Percentiles rank a stretch among this genome's conserved stretches.
These are phyloP conservation scores for Domatiomyces catenatus DNA, from an alignment of 2,329 filamentous ascomycete species.

Conservation along the genomic window DNA sequence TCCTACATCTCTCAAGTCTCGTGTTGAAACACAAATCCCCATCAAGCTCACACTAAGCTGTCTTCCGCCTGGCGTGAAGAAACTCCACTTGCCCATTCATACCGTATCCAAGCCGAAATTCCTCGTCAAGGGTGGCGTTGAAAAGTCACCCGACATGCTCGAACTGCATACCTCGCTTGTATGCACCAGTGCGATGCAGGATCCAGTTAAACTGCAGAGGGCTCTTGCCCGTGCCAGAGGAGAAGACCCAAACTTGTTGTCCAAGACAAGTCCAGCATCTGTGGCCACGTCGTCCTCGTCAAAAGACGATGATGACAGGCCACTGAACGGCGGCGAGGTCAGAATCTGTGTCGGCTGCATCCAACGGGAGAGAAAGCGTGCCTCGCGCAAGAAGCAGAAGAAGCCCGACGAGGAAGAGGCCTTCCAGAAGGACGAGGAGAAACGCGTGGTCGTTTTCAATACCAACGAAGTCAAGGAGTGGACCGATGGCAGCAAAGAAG, in stretches of 20 bases:
- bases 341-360: constrained; percentile 88
- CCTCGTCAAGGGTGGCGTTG: constrained; percentile 54
- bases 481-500: constrained; percentile 45
- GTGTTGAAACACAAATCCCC: constrained; percentile 91
- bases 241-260: constrained; percentile 24
- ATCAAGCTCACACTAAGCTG: constrained; percentile 66
- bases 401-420: constrained; percentile 83
- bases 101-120: constrained; percentile 92
- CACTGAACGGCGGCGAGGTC: constrained; percentile 82
- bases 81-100: constrained; percentile 71
- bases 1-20: constrained; percentile 62
- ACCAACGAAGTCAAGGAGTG: constrained; percentile 76
- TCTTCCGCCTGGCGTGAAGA: constrained; percentile 59
- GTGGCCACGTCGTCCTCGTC: constrained; percentile 31
- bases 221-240: constrained; percentile 47
- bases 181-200: constrained; percentile 81
- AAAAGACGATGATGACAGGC: constrained; percentile 52
- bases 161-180: constrained; percentile 71
- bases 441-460: constrained; percentile 80
- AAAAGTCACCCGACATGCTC: constrained; percentile 55
- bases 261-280: constrained; percentile 24
- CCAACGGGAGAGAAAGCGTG: constrained; percentile 75
- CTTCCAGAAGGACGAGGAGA: constrained; percentile 66
- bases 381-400: constrained; percentile 81
- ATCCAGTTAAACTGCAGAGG: constrained; percentile 47